phyloP scores from a whole-genome alignment of 768 basidiomycete genomes.

The Naganishia friedmannii region DNA sequence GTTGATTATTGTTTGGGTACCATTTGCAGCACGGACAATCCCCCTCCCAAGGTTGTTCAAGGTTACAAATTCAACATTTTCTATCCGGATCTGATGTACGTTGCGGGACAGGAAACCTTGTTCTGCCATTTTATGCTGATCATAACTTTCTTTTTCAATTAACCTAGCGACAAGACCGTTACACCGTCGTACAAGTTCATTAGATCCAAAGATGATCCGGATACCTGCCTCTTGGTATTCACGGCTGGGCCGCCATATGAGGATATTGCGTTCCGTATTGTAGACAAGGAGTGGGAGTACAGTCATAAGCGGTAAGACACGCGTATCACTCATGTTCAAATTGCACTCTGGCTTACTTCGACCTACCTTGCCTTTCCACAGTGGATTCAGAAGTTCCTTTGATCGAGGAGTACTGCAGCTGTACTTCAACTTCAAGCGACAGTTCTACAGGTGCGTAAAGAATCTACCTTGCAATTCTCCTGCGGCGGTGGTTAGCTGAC shows the following conservation, averaged over 20 bases:
- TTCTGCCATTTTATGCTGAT: no score
- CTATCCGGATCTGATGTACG: slow-evolving; percentile 87
- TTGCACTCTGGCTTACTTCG: neutral
- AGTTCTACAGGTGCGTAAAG: slow-evolving; percentile 29
- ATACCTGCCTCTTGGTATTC: slow-evolving; percentile 89
- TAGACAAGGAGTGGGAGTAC: slow-evolving; percentile 97
- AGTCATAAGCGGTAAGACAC: slow-evolving; percentile 79
- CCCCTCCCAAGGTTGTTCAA: slow-evolving; percentile 98
- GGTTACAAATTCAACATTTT: slow-evolving; percentile 99
- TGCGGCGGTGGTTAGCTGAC: neutral
- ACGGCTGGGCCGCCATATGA: slow-evolving; percentile 97
- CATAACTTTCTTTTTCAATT: no score
- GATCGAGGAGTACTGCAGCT: slow-evolving; percentile 93
- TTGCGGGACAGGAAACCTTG: neutral
- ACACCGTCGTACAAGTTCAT: slow-evolving; percentile 95
- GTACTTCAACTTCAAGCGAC: slow-evolving; percentile 78
- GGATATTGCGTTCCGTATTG: slow-evolving; percentile 96
- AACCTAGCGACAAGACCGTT: slow-evolving; percentile 93
- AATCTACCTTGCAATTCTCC: neutral
- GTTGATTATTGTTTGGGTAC: neutral
- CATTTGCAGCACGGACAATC: slow-evolving; percentile 79
- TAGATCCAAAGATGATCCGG: slow-evolving; percentile 89
- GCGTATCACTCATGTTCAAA: neutral
- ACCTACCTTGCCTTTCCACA: slow-evolving; percentile 47
- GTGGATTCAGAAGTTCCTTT: slow-evolving; percentile 94